Evolutionary conservation across 257 asterid genomes (phyloP).

Genomic region (Gynochthodes officinalis): DNA sequence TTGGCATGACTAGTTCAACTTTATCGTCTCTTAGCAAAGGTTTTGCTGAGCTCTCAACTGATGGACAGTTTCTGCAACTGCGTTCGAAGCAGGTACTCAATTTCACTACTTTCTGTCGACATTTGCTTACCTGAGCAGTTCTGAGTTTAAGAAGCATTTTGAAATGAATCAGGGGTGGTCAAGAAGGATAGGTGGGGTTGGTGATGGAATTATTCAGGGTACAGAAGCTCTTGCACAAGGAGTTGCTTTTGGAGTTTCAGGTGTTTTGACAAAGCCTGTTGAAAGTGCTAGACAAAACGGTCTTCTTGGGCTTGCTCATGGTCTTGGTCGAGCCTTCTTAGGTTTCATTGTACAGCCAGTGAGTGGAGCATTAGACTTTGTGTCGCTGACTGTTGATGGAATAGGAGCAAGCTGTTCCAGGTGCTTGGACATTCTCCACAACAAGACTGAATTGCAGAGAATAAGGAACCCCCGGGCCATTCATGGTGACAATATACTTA

Average conservation of each 20-base stretch:
- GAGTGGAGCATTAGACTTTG: conserved; percentile 95
- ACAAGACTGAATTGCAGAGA: conserved; percentile 65
- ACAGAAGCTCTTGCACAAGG: conserved; percentile 99
- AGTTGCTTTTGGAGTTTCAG: conserved; percentile 91
- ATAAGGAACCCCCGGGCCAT: conserved; percentile 89
- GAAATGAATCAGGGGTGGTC: conserved; percentile 64
- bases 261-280: conserved; percentile 90
- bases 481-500: conserved; percentile 70
- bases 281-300: conserved; percentile 97
- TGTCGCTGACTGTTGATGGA: conserved; percentile 95
- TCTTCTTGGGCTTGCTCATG: conserved; percentile 96
- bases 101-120: conserved; percentile 13
- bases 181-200: conserved; percentile 96
- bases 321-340: conserved; percentile 89
- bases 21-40: conserved; percentile 98
- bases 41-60: conserved; percentile 97
- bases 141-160: conserved; percentile 6
- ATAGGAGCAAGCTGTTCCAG: conserved; percentile 97
- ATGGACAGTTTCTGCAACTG: conserved; percentile 91
- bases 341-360: conserved; percentile 92
- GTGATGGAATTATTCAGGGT: conserved; percentile 96
- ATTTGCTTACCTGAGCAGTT: background rate
- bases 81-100: conserved; percentile 85
- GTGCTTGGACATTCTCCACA: conserved; percentile 83
- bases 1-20: conserved; percentile 97